Base-by-base conservation (phyloP, 495 filamentous ascomycete species). In the Margaritispora aquatica region DNA sequence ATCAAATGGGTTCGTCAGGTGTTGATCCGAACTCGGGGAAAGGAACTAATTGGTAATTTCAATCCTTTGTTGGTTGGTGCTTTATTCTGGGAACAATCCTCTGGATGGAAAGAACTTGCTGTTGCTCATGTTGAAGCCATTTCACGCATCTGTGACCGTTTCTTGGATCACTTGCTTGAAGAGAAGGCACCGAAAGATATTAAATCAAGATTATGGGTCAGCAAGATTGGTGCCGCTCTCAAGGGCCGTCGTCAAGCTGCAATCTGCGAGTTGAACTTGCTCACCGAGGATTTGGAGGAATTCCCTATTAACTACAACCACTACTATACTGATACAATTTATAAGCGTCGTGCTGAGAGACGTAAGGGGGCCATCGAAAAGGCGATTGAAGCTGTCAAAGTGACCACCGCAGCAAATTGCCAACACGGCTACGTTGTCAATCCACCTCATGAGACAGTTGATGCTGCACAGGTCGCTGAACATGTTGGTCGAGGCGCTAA, bases 41-140 rank as follows among this genome's bases (percentile, higher is more conserved):
- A 69, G 46, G 75, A 80, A 36, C 61, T 81, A 0, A 64, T 75
- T 1, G 80, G 80, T 5, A 80, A 58, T 38, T 65, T 70, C 48
- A 81, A 79, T 31, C 73, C 73, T 19, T 63, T 76, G 1, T 59
- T 80, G 0, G 64, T 81, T 38, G 62, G 61, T 22, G 62, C 57
- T 10, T 29, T 64, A 1, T 64, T 67, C 23, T 64, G 65, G 65
- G 67, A 69, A 44, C 60, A 65, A 52, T 64, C 67, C 24, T 60
- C 41, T 5, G 56, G 60, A 13, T 69, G 67, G 65, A 15, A 58
- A 19, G 4, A 55, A 1, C 26, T 68, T 3, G 63, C 65, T 22
- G 24, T 20, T 21, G 47, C 24, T 31, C 68, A 70, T 52, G 36
- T 67, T 31, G 65, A 64, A 26, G 2, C 65, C 36, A 23, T 66